phyloP scores from a whole-genome alignment of 2,329 filamentous ascomycete species.

The Arthroderma sp. region DNA sequence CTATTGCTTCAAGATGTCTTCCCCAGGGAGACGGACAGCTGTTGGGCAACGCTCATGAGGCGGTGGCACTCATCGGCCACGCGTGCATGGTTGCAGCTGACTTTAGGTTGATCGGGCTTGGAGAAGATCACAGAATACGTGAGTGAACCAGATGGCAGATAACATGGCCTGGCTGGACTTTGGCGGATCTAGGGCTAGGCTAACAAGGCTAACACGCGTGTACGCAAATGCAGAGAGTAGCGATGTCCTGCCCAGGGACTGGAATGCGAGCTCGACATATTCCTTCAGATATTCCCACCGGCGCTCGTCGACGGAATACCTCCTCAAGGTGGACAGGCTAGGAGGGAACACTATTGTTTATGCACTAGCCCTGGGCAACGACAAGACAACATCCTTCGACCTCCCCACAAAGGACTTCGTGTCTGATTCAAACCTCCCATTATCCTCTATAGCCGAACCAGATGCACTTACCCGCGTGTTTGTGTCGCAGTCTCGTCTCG shows the following conservation, averaged over 20 bases:
- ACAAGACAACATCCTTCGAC: constrained; percentile 69
- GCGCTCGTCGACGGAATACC: constrained; percentile 72
- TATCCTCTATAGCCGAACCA: constrained; percentile 28
- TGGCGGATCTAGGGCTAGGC: not conserved
- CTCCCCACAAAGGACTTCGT: constrained; percentile 63
- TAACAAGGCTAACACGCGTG: no score
- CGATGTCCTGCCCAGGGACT: constrained; percentile 54
- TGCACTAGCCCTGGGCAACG: constrained; percentile 65
- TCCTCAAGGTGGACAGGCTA: constrained; percentile 70
- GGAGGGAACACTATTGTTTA: constrained; percentile 75
- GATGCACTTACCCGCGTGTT: constrained; percentile 48
- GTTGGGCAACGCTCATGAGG: constrained; percentile 52
- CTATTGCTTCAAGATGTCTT: constrained; percentile 24
- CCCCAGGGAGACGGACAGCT: constrained; percentile 16
- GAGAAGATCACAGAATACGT: constrained; percentile 68
- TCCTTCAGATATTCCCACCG: constrained; percentile 78
- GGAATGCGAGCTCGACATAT: constrained; percentile 64
- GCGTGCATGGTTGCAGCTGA: constrained; percentile 68
- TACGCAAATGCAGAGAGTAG: not conserved
- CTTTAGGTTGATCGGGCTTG: constrained; percentile 72
- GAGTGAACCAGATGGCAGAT: not conserved
- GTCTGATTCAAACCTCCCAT: constrained; percentile 47
- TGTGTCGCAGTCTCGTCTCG: constrained; percentile 58
- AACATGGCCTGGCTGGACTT: no score
- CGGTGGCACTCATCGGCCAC: constrained; percentile 71